These are phyloP conservation scores for Tricholoma sp. DNA, from an alignment of 768 basidiomycete genomes.

Conservation along the genomic window DNA sequence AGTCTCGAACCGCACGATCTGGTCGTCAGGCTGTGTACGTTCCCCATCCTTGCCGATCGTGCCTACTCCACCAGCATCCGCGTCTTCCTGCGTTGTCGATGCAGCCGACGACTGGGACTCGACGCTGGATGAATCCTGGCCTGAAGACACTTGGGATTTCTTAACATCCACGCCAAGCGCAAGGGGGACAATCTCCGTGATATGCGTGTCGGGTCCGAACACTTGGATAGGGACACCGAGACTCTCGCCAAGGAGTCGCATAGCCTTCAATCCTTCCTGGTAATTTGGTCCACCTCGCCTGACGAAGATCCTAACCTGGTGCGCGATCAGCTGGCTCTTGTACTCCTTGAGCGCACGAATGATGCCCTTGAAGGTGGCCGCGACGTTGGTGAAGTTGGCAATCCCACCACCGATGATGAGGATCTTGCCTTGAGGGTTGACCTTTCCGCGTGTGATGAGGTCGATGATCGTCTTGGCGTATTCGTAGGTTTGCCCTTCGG, in stretches of 20 bases:
- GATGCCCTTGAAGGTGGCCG: constrained; percentile 99
- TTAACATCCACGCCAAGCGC: constrained; percentile 83
- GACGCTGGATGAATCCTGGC: constrained; percentile 27
- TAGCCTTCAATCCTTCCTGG: constrained; percentile 96
- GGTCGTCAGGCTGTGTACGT: constrained; percentile 80
- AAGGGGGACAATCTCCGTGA: constrained; percentile 97
- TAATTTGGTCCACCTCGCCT: constrained; percentile 99
- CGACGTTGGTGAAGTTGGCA: constrained; percentile 99
- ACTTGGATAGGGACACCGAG: constrained; percentile 96
- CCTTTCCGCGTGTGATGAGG: constrained; percentile 86
- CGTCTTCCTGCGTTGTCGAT: constrained; percentile 31
- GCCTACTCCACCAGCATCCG: constrained; percentile 49
- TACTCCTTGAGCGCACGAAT: constrained; percentile 94
- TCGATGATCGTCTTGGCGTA: constrained; percentile 99
- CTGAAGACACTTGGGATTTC: constrained; percentile 21
- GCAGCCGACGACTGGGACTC: constrained; percentile 35
- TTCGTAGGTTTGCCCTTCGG: constrained; percentile 97
- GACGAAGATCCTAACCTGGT: constrained; percentile 92
- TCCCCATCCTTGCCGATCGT: constrained; percentile 72
- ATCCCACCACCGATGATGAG: constrained; percentile 99
- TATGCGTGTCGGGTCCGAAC: constrained; percentile 97
- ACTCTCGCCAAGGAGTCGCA: constrained; percentile 94
- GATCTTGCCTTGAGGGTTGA: constrained; percentile 87
- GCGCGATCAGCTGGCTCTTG: constrained; percentile 77
- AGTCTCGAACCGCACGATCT: constrained; percentile 85